Base-by-base conservation (phyloP, 345 rosid genomes). In the Sonneratia caseolaris region DNA sequence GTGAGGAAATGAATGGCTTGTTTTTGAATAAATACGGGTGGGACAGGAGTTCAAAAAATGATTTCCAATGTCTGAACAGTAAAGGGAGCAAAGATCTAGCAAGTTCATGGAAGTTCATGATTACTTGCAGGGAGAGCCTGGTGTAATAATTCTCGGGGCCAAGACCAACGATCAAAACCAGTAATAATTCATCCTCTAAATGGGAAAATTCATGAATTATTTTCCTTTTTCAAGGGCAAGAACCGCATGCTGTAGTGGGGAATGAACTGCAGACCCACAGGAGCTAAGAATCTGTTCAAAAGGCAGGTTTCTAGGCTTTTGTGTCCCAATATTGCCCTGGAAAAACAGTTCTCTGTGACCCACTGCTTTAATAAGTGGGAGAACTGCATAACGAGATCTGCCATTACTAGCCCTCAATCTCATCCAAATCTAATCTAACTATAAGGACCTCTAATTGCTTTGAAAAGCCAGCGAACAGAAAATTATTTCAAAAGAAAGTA, bases 261-360 rank as follows among this genome's bases (percentile, higher is more conserved):
- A 47, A 45, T 24, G 72, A 53, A 70, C 37, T 32, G 40, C 45
- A 36, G 36, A 7, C 43, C 47, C 32, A 37, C 47, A 35, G 38
- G 66, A 68, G 70, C 18, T 21, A 13, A 43, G 35, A 55, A 68
- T 68, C n/a, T 43, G 70, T 11, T 15, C 3, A 7, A 12, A 68
- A 68, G 72, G 72, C 76, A 74, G 43, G 71, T 36, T 68, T 68
- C 36, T 27, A 57, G 72, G 66, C 71, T 74, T 73, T 51, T 67
- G 22, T 32, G 12, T 62, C 68, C 48, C 27, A 11, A 71, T 59
- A 47, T 64, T 15, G 69, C 22, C 53, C 67, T 36, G 40, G 45
- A 42, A 49, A 66, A 55, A 40, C 43, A 40, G 49, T 73, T 55
- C 74, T 12, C 37, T 36, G 57, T 73, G 76, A 68, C 71, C 76